These are phyloP conservation scores for Trametes maxima DNA, from an alignment of 768 basidiomycete genomes.

Conservation along the genomic window DNA sequence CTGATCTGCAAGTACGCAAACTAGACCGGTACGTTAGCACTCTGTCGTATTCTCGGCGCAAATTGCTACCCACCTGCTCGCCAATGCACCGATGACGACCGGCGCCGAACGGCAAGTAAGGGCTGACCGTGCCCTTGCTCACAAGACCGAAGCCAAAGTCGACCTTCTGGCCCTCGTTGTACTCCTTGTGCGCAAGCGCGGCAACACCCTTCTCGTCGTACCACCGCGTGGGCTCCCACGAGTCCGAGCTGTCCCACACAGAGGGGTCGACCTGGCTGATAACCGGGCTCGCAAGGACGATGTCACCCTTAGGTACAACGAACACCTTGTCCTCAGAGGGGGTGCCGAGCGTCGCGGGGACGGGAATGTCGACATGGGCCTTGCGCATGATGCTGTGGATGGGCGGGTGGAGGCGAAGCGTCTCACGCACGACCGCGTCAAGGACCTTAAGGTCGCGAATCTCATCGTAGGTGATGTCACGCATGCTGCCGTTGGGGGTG, in stretches of 20 bases:
- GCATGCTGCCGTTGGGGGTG: slow-evolving; percentile 77
- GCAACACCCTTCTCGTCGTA: slow-evolving; percentile 82
- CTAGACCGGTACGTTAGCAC: slow-evolving; percentile 37
- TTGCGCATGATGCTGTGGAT: slow-evolving; percentile 96
- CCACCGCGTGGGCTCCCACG: slow-evolving; percentile 88
- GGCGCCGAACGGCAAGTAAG: slow-evolving; percentile 97
- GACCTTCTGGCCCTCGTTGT: slow-evolving; percentile 84
- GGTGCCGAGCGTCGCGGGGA: slow-evolving; percentile 79
- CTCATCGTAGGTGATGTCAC: slow-evolving; percentile 83
- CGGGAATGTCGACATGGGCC: slow-evolving; percentile 80
- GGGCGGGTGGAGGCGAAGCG: slow-evolving; percentile 90
- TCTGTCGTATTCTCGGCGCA: background rate
- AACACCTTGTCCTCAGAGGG: slow-evolving; percentile 75
- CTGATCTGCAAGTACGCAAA: slow-evolving; percentile 96
- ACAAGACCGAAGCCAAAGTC: slow-evolving; percentile 97
- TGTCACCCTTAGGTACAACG: slow-evolving; percentile 89
- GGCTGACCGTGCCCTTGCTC: slow-evolving; percentile 93
- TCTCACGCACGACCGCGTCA: slow-evolving; percentile 91
- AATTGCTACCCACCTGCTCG: slow-evolving; percentile 46
- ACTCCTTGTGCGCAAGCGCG: slow-evolving; percentile 73
- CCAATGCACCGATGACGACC: slow-evolving; percentile 95
- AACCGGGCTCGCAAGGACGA: slow-evolving; percentile 85
- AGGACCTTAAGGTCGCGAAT: slow-evolving; percentile 80
- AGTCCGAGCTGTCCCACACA: slow-evolving; percentile 72
- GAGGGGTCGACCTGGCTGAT: slow-evolving; percentile 85